Evolutionary conservation across 2,329 filamentous ascomycete species (phyloP), one percentile per base, ranked within the genome.

Genomic region (Mollisia scopiformis): DNA sequence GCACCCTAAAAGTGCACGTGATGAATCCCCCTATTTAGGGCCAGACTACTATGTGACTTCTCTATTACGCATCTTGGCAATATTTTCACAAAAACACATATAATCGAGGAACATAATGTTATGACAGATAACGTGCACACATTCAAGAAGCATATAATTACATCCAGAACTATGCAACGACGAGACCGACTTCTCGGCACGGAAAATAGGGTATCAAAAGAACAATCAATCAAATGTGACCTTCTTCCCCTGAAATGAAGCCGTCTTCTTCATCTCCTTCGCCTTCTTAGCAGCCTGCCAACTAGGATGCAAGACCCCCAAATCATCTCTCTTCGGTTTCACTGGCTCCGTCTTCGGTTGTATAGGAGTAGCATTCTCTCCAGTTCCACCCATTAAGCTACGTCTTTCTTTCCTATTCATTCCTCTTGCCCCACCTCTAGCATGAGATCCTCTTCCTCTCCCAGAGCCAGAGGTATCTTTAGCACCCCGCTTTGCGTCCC

Each of bases 401-500:
- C 57, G 41, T 43, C 43, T 57, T 63, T 51, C 60, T 54, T 23
- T 61, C 51, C 7, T 49, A 28, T 35, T 52, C 57, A 49, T 65
- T 62, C 39, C 39, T 59, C 16, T 58, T 60, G 31, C 25, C 52
- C 43, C 31, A 59, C 51, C 39, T 11, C 27, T 53, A 35, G 19
- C 51, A 39, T 23, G 43, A 33, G 10, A 50, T 46, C 35, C 41
- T 62, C 47, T 47, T 6, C 55, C 47, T 30, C 59, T 49, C 30
- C 43, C 49, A 13, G 16, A 19, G 11, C 33, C 31, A 46, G 25
- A 41, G 3, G 35, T 31, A 2, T 62, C 62, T 33, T 63, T 69
- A 77, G 83, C 6, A 84, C 84, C 13, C 82, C 85, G 33, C 81
- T 85, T 35, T 80, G 79, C 71, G 67, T 89, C 86, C 86, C 86